Conservation (phyloP, 2,329 filamentous ascomycete genomes). For the Alternaria sp. region DNA sequence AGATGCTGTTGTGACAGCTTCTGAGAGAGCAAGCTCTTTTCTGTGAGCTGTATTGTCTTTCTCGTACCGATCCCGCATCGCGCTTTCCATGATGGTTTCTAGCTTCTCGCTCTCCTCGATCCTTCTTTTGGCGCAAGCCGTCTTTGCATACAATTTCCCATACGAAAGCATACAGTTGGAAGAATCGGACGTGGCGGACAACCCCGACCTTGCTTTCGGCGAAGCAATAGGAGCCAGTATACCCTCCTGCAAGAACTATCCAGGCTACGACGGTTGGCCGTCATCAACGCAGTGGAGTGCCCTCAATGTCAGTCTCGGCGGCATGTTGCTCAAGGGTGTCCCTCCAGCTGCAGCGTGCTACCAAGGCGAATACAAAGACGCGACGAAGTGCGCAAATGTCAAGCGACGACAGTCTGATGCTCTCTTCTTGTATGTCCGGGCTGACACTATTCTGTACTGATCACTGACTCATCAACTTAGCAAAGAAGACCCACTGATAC, state of each 20-base stretch:
- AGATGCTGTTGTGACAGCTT: background rate
- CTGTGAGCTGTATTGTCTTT: too few species aligned
- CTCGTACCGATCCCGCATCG: background rate
- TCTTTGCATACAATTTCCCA: slow-evolving; percentile 34
- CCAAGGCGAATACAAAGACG: slow-evolving; percentile 29
- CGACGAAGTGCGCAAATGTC: slow-evolving; percentile 24
- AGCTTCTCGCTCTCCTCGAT: background rate
- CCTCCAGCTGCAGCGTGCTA: slow-evolving; percentile 43
- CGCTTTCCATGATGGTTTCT: background rate
- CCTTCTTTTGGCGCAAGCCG: slow-evolving; percentile 5
- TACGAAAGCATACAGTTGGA: slow-evolving; percentile 34
- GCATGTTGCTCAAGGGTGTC: slow-evolving; percentile 33
- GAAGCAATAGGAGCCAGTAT: slow-evolving; percentile 6
- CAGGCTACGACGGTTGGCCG: slow-evolving; percentile 38
- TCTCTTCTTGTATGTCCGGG: slow-evolving; percentile 30
- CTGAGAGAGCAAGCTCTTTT: background rate
- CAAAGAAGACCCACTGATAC: slow-evolving; percentile 37
- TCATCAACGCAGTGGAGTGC: slow-evolving; percentile 30
- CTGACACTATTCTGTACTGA: background rate
- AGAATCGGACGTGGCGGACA: slow-evolving; percentile 29
- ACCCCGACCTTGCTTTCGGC: slow-evolving; percentile 37
- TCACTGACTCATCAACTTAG: slow-evolving; percentile 16
- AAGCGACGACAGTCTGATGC: slow-evolving; percentile 21
- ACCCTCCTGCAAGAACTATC: slow-evolving; percentile 35
- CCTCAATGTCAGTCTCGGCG: slow-evolving; percentile 34